Evolutionary conservation across 495 filamentous ascomycete genomes (phyloP).

Genomic region (Niebla homalea): DNA sequence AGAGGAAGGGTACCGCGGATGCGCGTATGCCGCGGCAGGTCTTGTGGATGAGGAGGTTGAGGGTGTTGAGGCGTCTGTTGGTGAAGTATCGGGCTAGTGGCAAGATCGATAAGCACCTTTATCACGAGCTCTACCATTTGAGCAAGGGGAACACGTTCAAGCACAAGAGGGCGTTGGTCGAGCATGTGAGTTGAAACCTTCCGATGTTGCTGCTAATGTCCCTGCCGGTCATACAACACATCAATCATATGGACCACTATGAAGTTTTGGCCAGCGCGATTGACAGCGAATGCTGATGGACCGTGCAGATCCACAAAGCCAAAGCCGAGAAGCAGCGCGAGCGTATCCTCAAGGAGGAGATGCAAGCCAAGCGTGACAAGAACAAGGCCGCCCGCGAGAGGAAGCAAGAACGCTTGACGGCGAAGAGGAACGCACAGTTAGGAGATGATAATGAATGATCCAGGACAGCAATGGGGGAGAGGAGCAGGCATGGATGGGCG

Average conservation of each 20-base stretch:
- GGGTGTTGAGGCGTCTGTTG: constrained; percentile 94
- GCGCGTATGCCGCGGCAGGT: constrained; percentile 98
- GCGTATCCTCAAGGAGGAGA: constrained; percentile 90
- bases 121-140: constrained; percentile 99
- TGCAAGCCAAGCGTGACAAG: constrained; percentile 98
- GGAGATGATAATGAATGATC: constrained; percentile 41
- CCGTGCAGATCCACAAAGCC: constrained; percentile 84
- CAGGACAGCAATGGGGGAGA: constrained; percentile 30
- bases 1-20: constrained; percentile 99
- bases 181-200: constrained; percentile 68
- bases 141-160: constrained; percentile 99
- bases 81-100: constrained; percentile 98
- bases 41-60: constrained; percentile 99
- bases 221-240: not conserved
- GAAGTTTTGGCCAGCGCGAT: not conserved
- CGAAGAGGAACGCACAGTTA: constrained; percentile 76
- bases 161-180: constrained; percentile 98
- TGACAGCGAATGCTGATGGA: not conserved
- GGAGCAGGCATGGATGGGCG: constrained; percentile 13
- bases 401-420: constrained; percentile 71
- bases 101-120: constrained; percentile 99
- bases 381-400: constrained; percentile 99
- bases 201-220: not conserved
- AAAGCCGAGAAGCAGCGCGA: constrained; percentile 98
- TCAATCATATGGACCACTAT: not conserved